Evolutionary conservation across 768 basidiomycete genomes (phyloP).

Genomic region (Lyophyllum atratum): DNA sequence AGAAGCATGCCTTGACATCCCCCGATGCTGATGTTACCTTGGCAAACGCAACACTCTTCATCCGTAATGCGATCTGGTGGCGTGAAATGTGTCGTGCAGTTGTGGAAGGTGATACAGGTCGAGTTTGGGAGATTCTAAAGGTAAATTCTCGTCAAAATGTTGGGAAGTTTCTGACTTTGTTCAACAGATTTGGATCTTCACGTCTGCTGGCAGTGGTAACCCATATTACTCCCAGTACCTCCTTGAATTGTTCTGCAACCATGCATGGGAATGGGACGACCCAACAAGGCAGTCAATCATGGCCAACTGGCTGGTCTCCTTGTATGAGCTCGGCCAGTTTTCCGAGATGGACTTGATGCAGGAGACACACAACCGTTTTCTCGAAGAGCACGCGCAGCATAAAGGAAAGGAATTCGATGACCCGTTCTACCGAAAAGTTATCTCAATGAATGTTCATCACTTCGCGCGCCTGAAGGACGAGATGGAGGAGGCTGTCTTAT

Average conservation of each 20-base stretch:
- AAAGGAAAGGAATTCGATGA: conserved; percentile 25
- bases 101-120: conserved; percentile 23
- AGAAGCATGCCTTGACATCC: background rate
- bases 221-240: conserved; percentile 27
- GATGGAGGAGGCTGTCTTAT: conserved; percentile 17
- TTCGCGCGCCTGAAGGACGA: conserved; percentile 20
- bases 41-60: conserved; percentile 22
- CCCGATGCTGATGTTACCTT: conserved; percentile 13
- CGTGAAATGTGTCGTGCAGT: conserved; percentile 23
- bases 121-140: conserved; percentile 26
- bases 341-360: conserved; percentile 32
- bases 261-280: conserved; percentile 22
- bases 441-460: conserved; percentile 19
- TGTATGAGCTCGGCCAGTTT: conserved; percentile 22
- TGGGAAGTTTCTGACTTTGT: background rate
- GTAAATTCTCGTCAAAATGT: background rate
- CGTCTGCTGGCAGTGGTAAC: conserved; percentile 25
- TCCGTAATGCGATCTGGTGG: conserved; percentile 24
- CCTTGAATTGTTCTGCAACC: conserved; percentile 26
- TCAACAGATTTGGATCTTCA: conserved; percentile 22
- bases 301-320: conserved; percentile 31
- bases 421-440: conserved; percentile 15
- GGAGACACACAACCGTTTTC: conserved; percentile 30
- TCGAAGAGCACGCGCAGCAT: conserved; percentile 24
- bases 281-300: conserved; percentile 19